A percentile compares a stretch with the other conserved stretches of the same genome.
Conservation (phyloP, 306 rosid species). For the Cicer chorassanicum region DNA sequence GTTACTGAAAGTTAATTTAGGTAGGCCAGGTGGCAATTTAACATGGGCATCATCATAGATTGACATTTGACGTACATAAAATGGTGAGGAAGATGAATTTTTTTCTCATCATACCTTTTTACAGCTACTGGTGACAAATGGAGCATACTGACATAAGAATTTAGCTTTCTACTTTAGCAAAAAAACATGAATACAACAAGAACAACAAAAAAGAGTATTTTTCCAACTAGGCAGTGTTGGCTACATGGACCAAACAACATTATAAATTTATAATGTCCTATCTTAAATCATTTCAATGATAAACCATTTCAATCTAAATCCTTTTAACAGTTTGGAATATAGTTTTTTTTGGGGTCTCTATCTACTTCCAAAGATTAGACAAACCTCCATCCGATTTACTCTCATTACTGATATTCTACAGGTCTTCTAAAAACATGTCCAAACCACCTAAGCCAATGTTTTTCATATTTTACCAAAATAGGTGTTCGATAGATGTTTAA, state of each 20-base stretch:
- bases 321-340: background rate
- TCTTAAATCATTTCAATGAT: background rate
- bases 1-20: background rate
- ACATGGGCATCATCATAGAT: slow-evolving; percentile 28
- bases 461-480: background rate
- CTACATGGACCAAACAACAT: background rate
- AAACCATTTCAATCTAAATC: background rate
- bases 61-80: background rate
- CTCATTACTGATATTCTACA: background rate
- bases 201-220: background rate
- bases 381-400: background rate
- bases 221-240: background rate
- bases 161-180: slow-evolving; percentile 3
- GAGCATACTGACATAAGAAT: background rate
- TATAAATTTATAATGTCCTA: background rate
- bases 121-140: background rate
- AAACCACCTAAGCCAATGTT: background rate
- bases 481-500: slow-evolving; percentile 23
- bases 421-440: background rate
- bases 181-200: background rate
- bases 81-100: no score
- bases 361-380: background rate
- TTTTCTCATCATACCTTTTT: no score
- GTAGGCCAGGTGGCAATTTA: slow-evolving; percentile 10
- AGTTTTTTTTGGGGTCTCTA: background rate